These are phyloP conservation scores for Candida broadrunensis DNA, from an alignment of 805 yeast genomes.

Conservation along the genomic window DNA sequence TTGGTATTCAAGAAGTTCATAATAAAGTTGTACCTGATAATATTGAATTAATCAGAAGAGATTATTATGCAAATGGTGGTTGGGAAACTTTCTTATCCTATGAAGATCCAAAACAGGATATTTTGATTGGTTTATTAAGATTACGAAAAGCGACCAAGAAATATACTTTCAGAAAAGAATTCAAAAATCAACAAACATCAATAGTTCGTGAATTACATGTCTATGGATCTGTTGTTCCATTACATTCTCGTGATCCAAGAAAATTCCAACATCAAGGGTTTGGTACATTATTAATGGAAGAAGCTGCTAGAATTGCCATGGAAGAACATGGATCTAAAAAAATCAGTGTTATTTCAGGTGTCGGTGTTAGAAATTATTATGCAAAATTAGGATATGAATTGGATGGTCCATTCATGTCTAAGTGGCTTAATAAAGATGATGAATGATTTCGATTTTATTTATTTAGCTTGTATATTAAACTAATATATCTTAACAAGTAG, in stretches of 20 bases:
- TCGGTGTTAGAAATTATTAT: constrained; percentile 95
- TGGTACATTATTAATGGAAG: constrained; percentile 96
- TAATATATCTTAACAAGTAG: too few relatives aligned
- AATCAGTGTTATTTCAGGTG: constrained; percentile 93
- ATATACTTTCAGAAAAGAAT: constrained; percentile 87
- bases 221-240: constrained; percentile 94
- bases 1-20: constrained; percentile 97
- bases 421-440: constrained; percentile 15
- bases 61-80: constrained; percentile 95
- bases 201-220: constrained; percentile 97
- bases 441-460: not conserved
- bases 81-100: constrained; percentile 97
- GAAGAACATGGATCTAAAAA: constrained; percentile 93
- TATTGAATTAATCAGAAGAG: constrained; percentile 91
- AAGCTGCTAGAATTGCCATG: constrained; percentile 91
- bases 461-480: too few relatives aligned
- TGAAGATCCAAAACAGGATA: constrained; percentile 96
- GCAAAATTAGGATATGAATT: constrained; percentile 85
- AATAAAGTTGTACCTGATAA: constrained; percentile 96
- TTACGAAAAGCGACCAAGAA: constrained; percentile 85
- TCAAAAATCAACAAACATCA: constrained; percentile 79
- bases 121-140: constrained; percentile 85
- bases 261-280: constrained; percentile 99
- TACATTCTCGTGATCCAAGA: constrained; percentile 94
- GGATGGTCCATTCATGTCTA: constrained; percentile 99